phyloP scores from a whole-genome alignment of 108 stramenopile species.

The Skeletonema marinoi region DNA sequence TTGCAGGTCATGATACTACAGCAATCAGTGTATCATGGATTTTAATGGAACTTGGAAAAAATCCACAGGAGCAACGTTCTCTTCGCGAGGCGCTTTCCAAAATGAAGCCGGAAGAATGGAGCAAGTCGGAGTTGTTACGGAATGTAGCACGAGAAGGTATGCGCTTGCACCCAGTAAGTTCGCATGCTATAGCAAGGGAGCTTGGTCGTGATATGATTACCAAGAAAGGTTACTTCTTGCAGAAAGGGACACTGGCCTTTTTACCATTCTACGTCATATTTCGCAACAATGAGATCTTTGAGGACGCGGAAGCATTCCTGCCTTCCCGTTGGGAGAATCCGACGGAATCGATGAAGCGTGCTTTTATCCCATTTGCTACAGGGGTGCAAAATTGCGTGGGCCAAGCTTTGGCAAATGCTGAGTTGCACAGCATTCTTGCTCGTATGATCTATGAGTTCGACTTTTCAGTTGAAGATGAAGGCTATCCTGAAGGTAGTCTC shows the following conservation, averaged over 20 bases:
- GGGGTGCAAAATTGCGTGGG: slow-evolving; percentile 35
- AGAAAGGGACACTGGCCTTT: slow-evolving; percentile 17
- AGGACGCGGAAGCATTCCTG: background rate
- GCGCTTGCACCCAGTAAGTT: slow-evolving; percentile 23
- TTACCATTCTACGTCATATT: background rate
- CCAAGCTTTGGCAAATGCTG: slow-evolving; percentile 22
- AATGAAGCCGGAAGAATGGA: background rate
- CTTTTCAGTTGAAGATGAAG: too few relatives aligned
- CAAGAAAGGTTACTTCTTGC: slow-evolving; percentile 5
- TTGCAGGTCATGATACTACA: slow-evolving; percentile 29
- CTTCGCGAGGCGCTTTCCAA: slow-evolving; percentile 2
- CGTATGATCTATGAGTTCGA: too few relatives aligned
- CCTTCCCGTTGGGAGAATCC: slow-evolving; percentile 46
- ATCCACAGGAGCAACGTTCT: background rate
- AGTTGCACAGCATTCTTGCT: background rate
- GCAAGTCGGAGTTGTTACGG: slow-evolving; percentile 1
- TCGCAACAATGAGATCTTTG: slow-evolving; percentile 17
- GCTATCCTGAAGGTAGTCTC: too few relatives aligned
- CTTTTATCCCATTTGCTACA: slow-evolving; percentile 18
- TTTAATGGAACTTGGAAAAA: background rate
- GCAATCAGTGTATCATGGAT: background rate
- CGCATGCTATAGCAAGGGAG: slow-evolving; percentile 5
- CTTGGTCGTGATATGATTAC: slow-evolving; percentile 20
- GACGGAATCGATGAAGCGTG: slow-evolving; percentile 18
- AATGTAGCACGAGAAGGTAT: slow-evolving; percentile 35